A percentile compares a stretch with the other conserved stretches of the same genome.
Conservation (phyloP, 768 basidiomycete genomes). For the Termitomyces sp. region DNA sequence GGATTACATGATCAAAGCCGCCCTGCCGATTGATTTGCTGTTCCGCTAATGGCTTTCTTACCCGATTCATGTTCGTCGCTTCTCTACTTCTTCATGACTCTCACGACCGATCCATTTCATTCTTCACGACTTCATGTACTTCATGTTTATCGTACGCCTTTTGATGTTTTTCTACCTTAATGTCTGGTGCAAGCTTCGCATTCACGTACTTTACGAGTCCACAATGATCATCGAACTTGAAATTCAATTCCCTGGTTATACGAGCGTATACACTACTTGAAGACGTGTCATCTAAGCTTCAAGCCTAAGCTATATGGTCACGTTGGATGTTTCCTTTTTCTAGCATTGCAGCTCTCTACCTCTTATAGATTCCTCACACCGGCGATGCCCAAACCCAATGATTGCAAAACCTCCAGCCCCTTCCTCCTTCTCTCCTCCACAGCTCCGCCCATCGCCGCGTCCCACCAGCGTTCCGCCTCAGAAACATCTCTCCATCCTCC, state of each 20-base stretch:
- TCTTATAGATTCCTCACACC: slow-evolving; percentile 19
- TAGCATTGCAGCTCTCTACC: background rate
- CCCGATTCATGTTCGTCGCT: background rate
- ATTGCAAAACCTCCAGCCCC: slow-evolving; percentile 26
- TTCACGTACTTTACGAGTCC: background rate
- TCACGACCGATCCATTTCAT: background rate
- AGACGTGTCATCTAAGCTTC: no score
- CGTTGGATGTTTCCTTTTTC: background rate
- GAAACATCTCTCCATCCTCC: slow-evolving; percentile 61
- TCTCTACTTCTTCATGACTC: background rate
- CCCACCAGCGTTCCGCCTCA: slow-evolving; percentile 64
- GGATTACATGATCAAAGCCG: slow-evolving; percentile 4
- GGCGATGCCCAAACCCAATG: slow-evolving; percentile 30
- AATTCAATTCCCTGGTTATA: background rate
- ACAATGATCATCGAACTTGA: background rate
- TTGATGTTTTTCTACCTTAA: background rate
- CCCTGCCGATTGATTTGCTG: background rate
- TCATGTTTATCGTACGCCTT: background rate
- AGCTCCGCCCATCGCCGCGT: slow-evolving; percentile 45
- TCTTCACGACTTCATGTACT: background rate
- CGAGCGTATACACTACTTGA: background rate
- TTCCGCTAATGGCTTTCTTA: background rate
- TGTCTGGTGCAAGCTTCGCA: background rate
- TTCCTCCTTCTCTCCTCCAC: slow-evolving; percentile 34
- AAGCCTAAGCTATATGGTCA: no score